Base-by-base conservation (phyloP, 208 protist genomes). In the Wallacemonas sp. region DNA sequence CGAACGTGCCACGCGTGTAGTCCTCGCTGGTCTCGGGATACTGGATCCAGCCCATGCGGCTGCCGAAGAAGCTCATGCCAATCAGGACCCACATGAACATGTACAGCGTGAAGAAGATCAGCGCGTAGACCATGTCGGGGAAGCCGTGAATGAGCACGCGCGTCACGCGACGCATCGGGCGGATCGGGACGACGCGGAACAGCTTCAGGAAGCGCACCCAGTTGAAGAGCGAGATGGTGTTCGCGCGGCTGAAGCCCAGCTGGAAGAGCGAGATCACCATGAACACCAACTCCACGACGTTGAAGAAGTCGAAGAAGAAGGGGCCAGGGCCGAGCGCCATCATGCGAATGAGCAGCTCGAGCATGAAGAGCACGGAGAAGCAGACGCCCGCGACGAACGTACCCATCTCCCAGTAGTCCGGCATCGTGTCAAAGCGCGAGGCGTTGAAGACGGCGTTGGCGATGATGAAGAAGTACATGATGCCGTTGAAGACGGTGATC, bases 31-130 rank as follows among this genome's bases (percentile, higher is more conserved):
- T 67, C 19, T 72, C 57, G 14, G 46, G 54, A 72, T 79, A 78
- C 70, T 90, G 54, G 32, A 91, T 67, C 72, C 63, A 71, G 33
- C 73, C 79, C 24, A 83, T 81, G 17, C 83, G 87, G 41, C 86
- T 90, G 65, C 93, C 93, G 52, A 97, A 96, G 44, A 97, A 93
- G 74, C 87, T 90, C 90, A 96, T 96, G 19, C 93, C 93, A 52
- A 96, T 72, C 11, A 97, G 65, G 57, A 94, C 68, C 87, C 86
- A 92, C 86, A 96, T 93, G 60, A 97, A 92, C 86, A 96, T 89
- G 81, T 95, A 96, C 33, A 96, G 43, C n/a, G 74, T 79, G 63
- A 97, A 94, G 69, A 97, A 83, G 62, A 92, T 49, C 21, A 94
- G 60, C 26, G 85, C 87, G 69, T 94, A 95, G n/a, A 81, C 39